Percentiles rank a stretch among this genome's conserved stretches.
These are phyloP conservation scores for Pterulicium gracile DNA, from an alignment of 1,284 basidiomycete species.

Conservation along the genomic window DNA sequence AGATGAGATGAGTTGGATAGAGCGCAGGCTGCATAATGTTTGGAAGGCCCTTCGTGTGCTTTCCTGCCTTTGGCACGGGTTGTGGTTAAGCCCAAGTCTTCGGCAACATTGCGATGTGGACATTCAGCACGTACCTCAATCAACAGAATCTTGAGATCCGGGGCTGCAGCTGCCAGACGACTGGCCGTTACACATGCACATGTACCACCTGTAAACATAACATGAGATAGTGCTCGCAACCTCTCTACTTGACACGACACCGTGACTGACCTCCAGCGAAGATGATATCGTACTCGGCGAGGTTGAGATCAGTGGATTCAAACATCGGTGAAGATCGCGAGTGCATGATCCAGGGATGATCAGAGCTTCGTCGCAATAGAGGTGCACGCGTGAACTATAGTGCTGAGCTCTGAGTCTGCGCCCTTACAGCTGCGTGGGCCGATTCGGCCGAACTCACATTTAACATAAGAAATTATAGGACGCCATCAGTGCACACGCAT, in stretches of 20 bases:
- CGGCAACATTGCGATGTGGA: not conserved
- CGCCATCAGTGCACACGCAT: no score
- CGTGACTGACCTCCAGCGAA: constrained; percentile 1
- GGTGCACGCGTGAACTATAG: not conserved
- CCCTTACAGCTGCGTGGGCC: not conserved
- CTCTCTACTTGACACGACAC: not conserved
- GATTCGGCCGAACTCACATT: not conserved
- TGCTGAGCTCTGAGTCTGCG: not conserved
- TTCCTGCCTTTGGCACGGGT: not conserved
- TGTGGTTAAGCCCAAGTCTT: not conserved
- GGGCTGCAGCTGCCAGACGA: constrained; percentile 20
- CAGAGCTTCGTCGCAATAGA: not conserved
- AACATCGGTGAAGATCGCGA: no score
- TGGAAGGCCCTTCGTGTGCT: not conserved
- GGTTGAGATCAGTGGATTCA: no score
- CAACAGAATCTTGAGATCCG: constrained; percentile 1
- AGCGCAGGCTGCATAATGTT: not conserved
- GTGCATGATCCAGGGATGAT: not conserved
- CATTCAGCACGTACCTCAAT: not conserved
- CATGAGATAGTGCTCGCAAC: not conserved
- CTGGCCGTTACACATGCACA: constrained; percentile 35
- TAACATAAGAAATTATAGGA: not conserved
- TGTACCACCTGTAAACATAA: constrained; percentile 27
- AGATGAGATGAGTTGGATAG: not conserved
- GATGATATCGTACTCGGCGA: constrained; percentile 2